Evolutionary conservation across 179 eudicot genomes (phyloP), one percentile per base, ranked within the genome.

Genomic region (Beta corolliflora): DNA sequence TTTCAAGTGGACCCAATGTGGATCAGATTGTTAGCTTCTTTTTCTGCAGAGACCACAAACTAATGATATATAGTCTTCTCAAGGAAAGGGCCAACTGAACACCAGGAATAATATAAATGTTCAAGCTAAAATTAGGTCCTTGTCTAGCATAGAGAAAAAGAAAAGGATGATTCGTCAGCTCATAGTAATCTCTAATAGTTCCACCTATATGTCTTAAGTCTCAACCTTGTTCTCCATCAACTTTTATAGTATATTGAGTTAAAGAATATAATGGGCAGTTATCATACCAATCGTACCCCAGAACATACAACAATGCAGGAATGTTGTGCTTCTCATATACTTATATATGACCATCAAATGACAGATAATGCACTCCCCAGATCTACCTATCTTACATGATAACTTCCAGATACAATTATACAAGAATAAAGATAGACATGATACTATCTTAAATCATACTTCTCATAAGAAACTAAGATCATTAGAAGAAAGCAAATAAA

Each of bases 401-500:
- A 55, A 7, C 46, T 19, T 56, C 66, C 9, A 75, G 48, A 55
- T 55, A 9, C 6, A 55, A 55, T 4, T 31, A 55, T 5, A 41
- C 45, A 31, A 15, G 5, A 75, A 6, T 10, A 56, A 25, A 5
- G 14, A 56, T 23, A 9, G 11, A 64, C 23, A 2, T 7, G 7
- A 44, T 15, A 69, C 31, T 10, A 58, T 6, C 65, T 5, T 11
- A 75, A 75, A 31, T 8, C 7, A 16, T 29, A 73, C 18, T 18
- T 9, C 14, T 31, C 15, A 55, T 5, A 11, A 4, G 6, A 64
- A 60, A 53, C 21, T 8, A 76, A 29, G n/a, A 81, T 19, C 19
- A 73, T 23, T n/a, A 73, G 3, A 36, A 77, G 58, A 55, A 76
- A 76, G 59, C 7, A 54, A 19, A 79, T 9, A 77, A 67, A 79